Evolutionary conservation across 2,329 filamentous ascomycete species (phyloP).

Genomic region (Cylindrodendrum hubeiense): DNA sequence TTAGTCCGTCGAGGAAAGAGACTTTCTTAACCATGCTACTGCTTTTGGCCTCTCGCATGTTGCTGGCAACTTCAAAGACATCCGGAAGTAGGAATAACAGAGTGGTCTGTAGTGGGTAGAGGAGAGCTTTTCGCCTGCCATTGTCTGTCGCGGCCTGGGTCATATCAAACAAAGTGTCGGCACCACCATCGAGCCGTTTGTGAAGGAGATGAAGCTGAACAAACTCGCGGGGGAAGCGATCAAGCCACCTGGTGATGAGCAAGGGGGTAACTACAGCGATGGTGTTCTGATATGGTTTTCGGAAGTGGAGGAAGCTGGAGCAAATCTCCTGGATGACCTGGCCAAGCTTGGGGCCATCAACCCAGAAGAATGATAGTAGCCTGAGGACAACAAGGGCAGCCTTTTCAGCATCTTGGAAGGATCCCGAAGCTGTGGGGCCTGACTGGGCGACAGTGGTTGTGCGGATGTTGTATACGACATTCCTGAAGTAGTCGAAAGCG

Average conservation of each 20-base stretch:
- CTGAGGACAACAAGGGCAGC: conserved; percentile 67
- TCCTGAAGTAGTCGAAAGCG: conserved; percentile 70
- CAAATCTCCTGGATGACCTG: conserved; percentile 75
- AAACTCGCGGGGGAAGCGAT: conserved; percentile 74
- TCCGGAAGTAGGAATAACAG: conserved; percentile 75
- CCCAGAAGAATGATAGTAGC: conserved; percentile 73
- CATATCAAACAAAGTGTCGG: conserved; percentile 79
- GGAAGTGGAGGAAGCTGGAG: conserved; percentile 75
- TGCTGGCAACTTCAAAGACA: conserved; percentile 77
- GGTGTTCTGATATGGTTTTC: conserved; percentile 73
- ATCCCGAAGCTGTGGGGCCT: conserved; percentile 50
- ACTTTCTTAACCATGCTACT: conserved; percentile 75
- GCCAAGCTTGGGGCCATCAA: conserved; percentile 72
- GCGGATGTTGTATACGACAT: conserved; percentile 64
- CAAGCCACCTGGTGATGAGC: conserved; percentile 74
- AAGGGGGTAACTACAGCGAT: conserved; percentile 73
- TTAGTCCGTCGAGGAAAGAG: conserved; percentile 71
- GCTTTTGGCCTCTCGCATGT: conserved; percentile 73
- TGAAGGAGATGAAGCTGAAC: conserved; percentile 71
- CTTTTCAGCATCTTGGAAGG: conserved; percentile 63
- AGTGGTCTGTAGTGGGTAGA: conserved; percentile 73
- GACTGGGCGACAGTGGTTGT: conserved; percentile 56
- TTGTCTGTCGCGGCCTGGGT: conserved; percentile 71
- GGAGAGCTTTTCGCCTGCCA: conserved; percentile 64
- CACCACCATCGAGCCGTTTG: conserved; percentile 72